Percentiles rank a stretch among this genome's conserved stretches.
Conservation (phyloP, 164 flowering plant species). For the Aristolochia californica region DNA sequence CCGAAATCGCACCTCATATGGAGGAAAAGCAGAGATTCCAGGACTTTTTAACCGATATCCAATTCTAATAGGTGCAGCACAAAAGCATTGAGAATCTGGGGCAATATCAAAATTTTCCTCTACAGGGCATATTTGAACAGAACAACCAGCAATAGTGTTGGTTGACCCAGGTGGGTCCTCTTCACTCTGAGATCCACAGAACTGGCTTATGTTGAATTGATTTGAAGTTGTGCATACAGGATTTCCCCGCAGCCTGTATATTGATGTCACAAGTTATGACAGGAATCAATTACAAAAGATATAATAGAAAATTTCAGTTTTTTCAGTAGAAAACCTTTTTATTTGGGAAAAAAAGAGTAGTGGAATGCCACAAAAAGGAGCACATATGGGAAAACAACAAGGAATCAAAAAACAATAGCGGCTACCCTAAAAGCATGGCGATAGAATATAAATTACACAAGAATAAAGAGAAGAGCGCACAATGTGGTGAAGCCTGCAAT, state of each 20-base stretch:
- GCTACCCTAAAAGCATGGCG: not conserved
- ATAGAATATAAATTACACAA: not conserved
- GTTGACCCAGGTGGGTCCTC: not conserved
- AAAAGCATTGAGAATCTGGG: conserved; percentile 42
- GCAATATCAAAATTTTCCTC: conserved; percentile 35
- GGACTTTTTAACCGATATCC: conserved; percentile 91
- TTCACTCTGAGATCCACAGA: conserved; percentile 26
- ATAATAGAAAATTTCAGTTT: not conserved
- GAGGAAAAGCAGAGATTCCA: conserved; percentile 48
- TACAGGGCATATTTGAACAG: conserved; percentile 38
- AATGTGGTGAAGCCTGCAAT: too few relatives aligned
- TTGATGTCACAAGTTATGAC: conserved; percentile 1
- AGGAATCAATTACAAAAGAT: not conserved
- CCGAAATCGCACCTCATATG: conserved; percentile 35
- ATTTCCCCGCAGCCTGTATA: conserved; percentile 66
- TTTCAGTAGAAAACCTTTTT: not conserved
- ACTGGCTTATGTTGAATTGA: conserved; percentile 25
- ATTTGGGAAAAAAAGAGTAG: not conserved
- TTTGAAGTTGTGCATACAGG: conserved; percentile 44
- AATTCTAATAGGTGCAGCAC: conserved; percentile 68
- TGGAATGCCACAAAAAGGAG: not conserved
- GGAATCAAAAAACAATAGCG: not conserved
- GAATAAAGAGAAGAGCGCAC: too few relatives aligned
- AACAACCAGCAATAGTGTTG: conserved; percentile 18
- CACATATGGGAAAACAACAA: not conserved